Evolutionary conservation across 805 yeast genomes (phyloP).

Genomic region (Nakazawaea anatomiae): DNA sequence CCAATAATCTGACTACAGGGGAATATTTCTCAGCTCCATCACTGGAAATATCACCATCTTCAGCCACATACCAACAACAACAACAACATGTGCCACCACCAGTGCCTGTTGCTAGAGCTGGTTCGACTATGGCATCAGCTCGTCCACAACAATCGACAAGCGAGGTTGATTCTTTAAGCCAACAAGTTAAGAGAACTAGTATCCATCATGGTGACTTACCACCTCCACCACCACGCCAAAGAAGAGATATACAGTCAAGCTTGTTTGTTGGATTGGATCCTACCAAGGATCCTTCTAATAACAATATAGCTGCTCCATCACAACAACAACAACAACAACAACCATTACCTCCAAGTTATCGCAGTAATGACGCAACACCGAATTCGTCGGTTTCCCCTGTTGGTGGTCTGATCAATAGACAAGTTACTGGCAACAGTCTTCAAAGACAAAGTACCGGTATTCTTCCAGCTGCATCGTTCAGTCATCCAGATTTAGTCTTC

Average conservation of each 20-base stretch:
- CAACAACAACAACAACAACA: constrained; percentile 10
- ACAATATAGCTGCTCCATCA: no score
- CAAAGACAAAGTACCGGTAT: constrained; percentile 24
- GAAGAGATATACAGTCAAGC: constrained; percentile 39
- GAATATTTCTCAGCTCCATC: constrained; percentile 2
- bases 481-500: constrained; percentile 43
- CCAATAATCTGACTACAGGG: constrained; percentile 11
- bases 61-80: not conserved
- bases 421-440: constrained; percentile 35
- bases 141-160: not conserved
- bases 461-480: constrained; percentile 24
- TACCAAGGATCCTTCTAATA: constrained; percentile 14
- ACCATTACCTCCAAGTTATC: constrained; percentile 17
- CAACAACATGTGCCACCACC: constrained; percentile 5
- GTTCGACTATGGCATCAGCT: not conserved
- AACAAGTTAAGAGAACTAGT: constrained; percentile 4
- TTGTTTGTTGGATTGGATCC: constrained; percentile 38
- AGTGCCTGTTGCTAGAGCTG: constrained; percentile 8
- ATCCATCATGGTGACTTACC: constrained; percentile 15
- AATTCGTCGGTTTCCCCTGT: not conserved
- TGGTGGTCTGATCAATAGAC: constrained; percentile 28
- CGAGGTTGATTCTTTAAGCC: not conserved
- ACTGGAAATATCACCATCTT: constrained; percentile 1
- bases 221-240: constrained; percentile 30
- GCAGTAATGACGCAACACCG: not conserved